Evolutionary conservation across 2,329 filamentous ascomycete species (phyloP).

Genomic region (Apiospora marii): DNA sequence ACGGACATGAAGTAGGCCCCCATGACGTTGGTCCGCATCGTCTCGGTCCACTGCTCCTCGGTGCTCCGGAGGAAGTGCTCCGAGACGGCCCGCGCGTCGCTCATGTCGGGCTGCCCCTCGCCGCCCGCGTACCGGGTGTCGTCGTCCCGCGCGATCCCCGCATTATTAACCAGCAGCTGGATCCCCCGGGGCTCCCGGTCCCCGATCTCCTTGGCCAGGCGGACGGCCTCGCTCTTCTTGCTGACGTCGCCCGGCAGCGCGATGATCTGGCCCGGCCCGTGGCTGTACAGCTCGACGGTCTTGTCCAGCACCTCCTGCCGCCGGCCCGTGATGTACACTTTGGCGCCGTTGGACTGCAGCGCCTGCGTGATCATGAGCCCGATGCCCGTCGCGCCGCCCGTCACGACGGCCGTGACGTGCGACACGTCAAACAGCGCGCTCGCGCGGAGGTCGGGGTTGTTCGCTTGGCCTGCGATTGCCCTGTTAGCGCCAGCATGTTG

Average conservation of each 20-base stretch:
- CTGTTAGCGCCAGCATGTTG: too few relatives aligned
- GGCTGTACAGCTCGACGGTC: constrained; percentile 26
- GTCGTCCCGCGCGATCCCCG: constrained; percentile 60
- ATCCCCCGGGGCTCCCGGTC: constrained; percentile 60
- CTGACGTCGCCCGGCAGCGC: constrained; percentile 28
- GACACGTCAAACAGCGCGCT: constrained; percentile 26
- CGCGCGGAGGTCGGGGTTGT: constrained; percentile 25
- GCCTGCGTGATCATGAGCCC: constrained; percentile 31
- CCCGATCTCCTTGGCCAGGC: constrained; percentile 57
- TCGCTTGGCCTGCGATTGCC: not conserved
- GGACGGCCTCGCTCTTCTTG: constrained; percentile 55
- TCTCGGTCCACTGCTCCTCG: constrained; percentile 55
- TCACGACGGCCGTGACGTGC: constrained; percentile 29
- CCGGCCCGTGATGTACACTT: constrained; percentile 34
- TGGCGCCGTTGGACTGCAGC: constrained; percentile 33
- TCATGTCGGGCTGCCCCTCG: constrained; percentile 51
- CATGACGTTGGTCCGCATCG: constrained; percentile 58
- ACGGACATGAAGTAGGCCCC: constrained; percentile 59
- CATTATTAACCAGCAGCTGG: constrained; percentile 60
- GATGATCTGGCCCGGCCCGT: constrained; percentile 26
- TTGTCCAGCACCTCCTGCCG: constrained; percentile 29
- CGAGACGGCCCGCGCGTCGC: constrained; percentile 54
- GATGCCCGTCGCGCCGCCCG: constrained; percentile 30
- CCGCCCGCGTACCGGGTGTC: constrained; percentile 52
- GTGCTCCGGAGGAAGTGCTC: constrained; percentile 58